Percentiles rank a stretch among this genome's conserved stretches.
These are phyloP conservation scores for Coemansia sp. DNA, from an alignment of 192 early-diverging fungal genomes.

Conservation along the genomic window DNA sequence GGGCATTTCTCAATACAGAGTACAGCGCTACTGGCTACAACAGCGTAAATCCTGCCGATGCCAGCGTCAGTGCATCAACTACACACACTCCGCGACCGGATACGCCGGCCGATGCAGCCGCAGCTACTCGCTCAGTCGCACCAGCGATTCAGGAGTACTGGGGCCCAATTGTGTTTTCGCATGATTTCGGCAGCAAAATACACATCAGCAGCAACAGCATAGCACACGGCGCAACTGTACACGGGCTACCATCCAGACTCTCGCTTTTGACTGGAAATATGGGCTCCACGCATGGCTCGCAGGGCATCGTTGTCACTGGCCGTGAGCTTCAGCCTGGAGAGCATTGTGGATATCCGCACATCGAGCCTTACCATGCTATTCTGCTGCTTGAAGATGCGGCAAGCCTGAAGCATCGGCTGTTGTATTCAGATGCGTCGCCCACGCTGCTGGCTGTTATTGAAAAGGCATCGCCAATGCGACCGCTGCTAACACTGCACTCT, in stretches of 20 bases:
- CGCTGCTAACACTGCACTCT: conserved; percentile 76
- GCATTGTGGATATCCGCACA: conserved; percentile 57
- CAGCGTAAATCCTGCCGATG: conserved; percentile 10
- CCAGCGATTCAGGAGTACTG: conserved; percentile 37
- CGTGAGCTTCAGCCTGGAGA: conserved; percentile 62
- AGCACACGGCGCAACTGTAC: conserved; percentile 9
- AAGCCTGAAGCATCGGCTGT: conserved; percentile 70
- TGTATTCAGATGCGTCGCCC: conserved; percentile 81
- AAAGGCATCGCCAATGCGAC: conserved; percentile 23
- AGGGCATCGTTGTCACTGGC: conserved; percentile 37
- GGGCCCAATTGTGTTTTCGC: conserved; percentile 28
- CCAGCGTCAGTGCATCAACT: conserved; percentile 22
- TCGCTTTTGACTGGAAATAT: conserved; percentile 8
- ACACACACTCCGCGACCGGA: conserved; percentile 40
- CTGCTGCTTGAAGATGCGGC: conserved; percentile 82
- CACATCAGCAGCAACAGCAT: conserved; percentile 7
- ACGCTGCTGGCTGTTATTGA: conserved; percentile 77
- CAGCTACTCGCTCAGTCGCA: conserved; percentile 16
- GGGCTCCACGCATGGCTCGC: conserved; percentile 18
- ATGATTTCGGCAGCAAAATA: conserved; percentile 1
- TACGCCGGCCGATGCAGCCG: conserved; percentile 21
- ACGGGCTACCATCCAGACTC: conserved; percentile 11
- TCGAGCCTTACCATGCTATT: conserved; percentile 86
- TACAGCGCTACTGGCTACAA: conserved; percentile 5
- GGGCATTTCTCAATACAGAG: conserved; percentile 15